Percentiles rank a stretch among this genome's conserved stretches.
phyloP scores from a whole-genome alignment of 148 eudicot genomes.

The Vaccinium darrowii region DNA sequence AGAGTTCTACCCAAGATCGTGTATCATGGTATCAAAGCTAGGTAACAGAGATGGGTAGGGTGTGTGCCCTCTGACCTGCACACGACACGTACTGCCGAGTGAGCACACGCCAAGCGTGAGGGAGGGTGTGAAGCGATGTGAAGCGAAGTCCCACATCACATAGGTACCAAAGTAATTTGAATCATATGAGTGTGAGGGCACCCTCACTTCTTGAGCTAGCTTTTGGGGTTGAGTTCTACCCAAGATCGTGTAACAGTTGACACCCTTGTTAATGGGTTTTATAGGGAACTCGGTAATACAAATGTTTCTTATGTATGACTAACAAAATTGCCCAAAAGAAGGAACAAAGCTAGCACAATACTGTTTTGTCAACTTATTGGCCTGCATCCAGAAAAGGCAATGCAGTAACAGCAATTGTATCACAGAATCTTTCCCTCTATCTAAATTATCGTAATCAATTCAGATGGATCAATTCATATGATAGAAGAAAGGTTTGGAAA shows the following conservation, averaged over 20 bases:
- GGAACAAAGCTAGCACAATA: constrained; percentile 1
- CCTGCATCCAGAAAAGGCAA: background rate
- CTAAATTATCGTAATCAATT: background rate
- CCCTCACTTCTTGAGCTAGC: no score
- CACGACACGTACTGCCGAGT: no score
- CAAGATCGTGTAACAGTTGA: background rate
- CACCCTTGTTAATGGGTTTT: background rate
- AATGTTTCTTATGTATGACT: background rate
- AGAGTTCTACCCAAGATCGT: no score
- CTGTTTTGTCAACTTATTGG: background rate
- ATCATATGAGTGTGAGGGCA: no score
- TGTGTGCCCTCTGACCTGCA: no score
- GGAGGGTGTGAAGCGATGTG: no score
- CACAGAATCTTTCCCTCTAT: background rate
- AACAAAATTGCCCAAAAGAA: background rate
- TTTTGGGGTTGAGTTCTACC: no score
- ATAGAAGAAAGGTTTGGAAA: background rate
- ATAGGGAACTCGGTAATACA: background rate
- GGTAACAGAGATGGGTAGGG: no score
- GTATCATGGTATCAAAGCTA: no score
- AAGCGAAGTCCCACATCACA: no score
- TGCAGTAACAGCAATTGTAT: background rate
- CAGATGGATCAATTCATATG: background rate
- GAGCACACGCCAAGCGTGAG: no score
- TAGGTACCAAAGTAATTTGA: no score